A percentile compares a stretch with the other conserved stretches of the same genome.
Evolutionary conservation across 2,329 filamentous ascomycete genomes (phyloP).

Genomic region (Exutisphaerella laricina): DNA sequence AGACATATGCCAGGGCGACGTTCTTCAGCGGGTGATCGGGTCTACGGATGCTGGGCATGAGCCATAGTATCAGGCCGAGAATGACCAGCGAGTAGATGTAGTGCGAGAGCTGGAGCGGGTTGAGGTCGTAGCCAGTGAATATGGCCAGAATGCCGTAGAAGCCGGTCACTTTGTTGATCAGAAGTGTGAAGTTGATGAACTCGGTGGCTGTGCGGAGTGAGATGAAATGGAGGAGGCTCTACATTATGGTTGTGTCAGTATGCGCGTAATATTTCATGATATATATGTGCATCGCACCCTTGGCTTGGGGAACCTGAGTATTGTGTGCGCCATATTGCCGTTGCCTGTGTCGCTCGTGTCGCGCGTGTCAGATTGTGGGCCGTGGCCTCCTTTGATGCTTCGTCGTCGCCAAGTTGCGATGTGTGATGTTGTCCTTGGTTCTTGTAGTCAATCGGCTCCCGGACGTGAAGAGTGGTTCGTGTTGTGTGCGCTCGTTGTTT

Average conservation of each 20-base stretch:
- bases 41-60: constrained; percentile 72
- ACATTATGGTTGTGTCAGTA: constrained; percentile 8
- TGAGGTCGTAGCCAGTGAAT: constrained; percentile 78
- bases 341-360: not conserved
- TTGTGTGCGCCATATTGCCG: constrained; percentile 10
- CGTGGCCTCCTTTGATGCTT: not conserved
- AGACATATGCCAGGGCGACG: constrained; percentile 77
- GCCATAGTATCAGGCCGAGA: constrained; percentile 61
- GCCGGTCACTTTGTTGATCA: constrained; percentile 89
- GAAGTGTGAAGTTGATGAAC: constrained; percentile 72
- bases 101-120: constrained; percentile 77
- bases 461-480: too few species aligned
- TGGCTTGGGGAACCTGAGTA: constrained; percentile 9
- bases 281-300: not conserved
- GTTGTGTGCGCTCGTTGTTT: too few species aligned
- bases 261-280: not conserved
- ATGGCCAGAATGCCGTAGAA: constrained; percentile 86
- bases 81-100: constrained; percentile 80
- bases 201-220: constrained; percentile 81
- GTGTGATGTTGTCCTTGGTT: not conserved
- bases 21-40: constrained; percentile 57
- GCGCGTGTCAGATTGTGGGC: not conserved
- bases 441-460: too few species aligned
- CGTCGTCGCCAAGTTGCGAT: not conserved
- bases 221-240: constrained; percentile 83